Base-by-base conservation (phyloP, 495 filamentous ascomycete species). In the Aspergillus incahuasiensis region DNA sequence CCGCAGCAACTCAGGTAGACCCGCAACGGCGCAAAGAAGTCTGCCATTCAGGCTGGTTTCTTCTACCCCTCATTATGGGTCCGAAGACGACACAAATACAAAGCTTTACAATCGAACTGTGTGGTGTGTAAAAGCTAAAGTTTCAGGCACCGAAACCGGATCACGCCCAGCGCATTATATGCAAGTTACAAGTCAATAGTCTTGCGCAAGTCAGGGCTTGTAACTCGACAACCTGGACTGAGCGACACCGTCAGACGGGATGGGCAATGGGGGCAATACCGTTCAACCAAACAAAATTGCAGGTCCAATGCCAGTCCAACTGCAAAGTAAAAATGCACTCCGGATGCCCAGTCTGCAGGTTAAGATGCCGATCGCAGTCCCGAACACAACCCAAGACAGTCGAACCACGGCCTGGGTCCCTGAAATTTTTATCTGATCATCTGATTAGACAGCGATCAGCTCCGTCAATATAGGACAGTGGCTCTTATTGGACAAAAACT, bases 391-490 rank as follows among this genome's bases (percentile, higher is more conserved):
- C 19, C 41, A 9, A 22, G 43, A 18, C 15, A 46, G 20, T 16
- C 13, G 25, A 28, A 28, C 25, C 25, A 28, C 25, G 25, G 25
- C 25, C 19, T 50, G 48, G 48, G 34, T 40, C 48, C 20, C 32
- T 40, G 20, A 13, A 30, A 34, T 5, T 39, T 28, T 35, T 50
- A 50, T 50, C 48, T 50, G 47, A 49, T 49, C 12, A 49, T 49
- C 48, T 50, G 32, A 39, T 50, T 50, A 50, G 48, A 50, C 48
- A 16, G 48, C 18, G 48, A 50, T 50, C 48, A 50, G 20, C 48
- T 28, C 19, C 3, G 1, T 19, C 5, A 8, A 47, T 19, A 3
- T 19, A 13, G 16, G 32, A 32, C 7, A 25, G 15, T 7, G n/a
- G 15, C 6, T 32, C 11, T 32, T 2, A 47, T 47, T 47, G 45